Evolutionary conservation across 805 yeast genomes (phyloP).

Genomic region (Blastobotrys mokoenaii): DNA sequence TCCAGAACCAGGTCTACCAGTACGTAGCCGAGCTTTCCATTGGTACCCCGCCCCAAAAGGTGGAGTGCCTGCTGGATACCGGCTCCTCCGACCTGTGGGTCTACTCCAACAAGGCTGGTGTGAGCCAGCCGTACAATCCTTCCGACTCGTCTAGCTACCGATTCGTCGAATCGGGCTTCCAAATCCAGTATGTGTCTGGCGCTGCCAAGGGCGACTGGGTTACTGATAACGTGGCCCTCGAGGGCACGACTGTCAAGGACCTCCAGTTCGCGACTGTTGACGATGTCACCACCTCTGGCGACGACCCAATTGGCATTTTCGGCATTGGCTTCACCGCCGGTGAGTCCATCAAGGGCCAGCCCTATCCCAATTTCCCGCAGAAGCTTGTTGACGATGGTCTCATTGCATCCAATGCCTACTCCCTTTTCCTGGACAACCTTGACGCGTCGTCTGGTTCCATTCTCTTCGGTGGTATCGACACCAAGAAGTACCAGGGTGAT

Average conservation of each 20-base stretch:
- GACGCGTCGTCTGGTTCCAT: constrained; percentile 21
- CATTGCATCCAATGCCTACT: constrained; percentile 47
- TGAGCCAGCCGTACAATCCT: constrained; percentile 4
- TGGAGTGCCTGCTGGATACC: constrained; percentile 52
- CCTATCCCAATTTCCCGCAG: constrained; percentile 54
- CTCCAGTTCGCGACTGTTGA: constrained; percentile 13
- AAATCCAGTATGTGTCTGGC: constrained; percentile 29
- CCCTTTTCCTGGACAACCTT: constrained; percentile 46
- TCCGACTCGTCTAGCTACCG: constrained; percentile 18
- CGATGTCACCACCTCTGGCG: constrained; percentile 1
- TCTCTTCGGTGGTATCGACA: constrained; percentile 45
- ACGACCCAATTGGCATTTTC: constrained; percentile 14
- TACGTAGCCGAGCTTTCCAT: constrained; percentile 23
- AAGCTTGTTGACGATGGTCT: constrained; percentile 47
- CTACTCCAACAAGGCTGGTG: constrained; percentile 12
- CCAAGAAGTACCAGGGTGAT: constrained; percentile 32
- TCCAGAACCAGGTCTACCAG: constrained; percentile 3
- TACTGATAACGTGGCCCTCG: constrained; percentile 47
- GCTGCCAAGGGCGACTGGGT: constrained; percentile 47
- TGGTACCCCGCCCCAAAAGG: constrained; percentile 51
- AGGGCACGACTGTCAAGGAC: constrained; percentile 34
- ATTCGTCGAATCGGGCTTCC: constrained; percentile 16
- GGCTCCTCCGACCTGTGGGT: constrained; percentile 67
- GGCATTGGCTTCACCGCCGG: constrained; percentile 22
- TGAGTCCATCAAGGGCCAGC: constrained; percentile 16